Conservation (phyloP, 768 basidiomycete genomes). For the Lentinula edodes region DNA sequence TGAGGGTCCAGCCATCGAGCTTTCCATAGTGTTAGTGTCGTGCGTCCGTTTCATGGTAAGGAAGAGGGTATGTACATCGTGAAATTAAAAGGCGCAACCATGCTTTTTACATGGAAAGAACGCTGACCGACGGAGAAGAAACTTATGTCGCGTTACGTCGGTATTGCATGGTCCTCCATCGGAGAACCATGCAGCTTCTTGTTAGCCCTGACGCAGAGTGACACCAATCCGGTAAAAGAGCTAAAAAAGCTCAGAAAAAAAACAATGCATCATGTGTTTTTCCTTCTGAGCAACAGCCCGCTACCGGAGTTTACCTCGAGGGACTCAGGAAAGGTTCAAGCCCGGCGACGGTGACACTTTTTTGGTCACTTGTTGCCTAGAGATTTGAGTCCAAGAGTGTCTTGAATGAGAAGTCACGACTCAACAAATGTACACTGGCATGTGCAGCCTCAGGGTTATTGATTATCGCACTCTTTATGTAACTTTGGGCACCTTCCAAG, state of each 20-base stretch:
- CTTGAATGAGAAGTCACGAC: too few species aligned
- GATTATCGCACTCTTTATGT: too few species aligned
- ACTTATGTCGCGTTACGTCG: neutral
- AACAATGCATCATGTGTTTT: too few species aligned
- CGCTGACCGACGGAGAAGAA: neutral
- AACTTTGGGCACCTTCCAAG: too few species aligned
- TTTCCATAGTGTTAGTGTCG: neutral
- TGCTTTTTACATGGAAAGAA: neutral
- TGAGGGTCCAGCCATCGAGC: neutral
- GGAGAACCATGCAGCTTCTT: neutral
- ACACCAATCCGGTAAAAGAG: neutral
- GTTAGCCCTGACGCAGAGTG: neutral
- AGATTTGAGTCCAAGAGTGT: too few species aligned
- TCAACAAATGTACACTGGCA: too few species aligned
- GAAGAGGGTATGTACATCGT: neutral
- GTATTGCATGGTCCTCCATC: neutral
- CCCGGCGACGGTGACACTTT: too few species aligned
- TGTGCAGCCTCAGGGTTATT: too few species aligned
- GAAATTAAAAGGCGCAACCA: neutral
- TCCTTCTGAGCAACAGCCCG: too few species aligned
- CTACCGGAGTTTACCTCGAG: too few species aligned
- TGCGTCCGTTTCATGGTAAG: neutral
- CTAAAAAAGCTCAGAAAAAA: neutral
- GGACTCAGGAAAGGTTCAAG: too few species aligned
- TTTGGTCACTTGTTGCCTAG: too few species aligned